Evolutionary conservation across 345 rosid genomes (phyloP), one percentile per base, ranked within the genome.

Genomic region (Eucalyptus marginata): DNA sequence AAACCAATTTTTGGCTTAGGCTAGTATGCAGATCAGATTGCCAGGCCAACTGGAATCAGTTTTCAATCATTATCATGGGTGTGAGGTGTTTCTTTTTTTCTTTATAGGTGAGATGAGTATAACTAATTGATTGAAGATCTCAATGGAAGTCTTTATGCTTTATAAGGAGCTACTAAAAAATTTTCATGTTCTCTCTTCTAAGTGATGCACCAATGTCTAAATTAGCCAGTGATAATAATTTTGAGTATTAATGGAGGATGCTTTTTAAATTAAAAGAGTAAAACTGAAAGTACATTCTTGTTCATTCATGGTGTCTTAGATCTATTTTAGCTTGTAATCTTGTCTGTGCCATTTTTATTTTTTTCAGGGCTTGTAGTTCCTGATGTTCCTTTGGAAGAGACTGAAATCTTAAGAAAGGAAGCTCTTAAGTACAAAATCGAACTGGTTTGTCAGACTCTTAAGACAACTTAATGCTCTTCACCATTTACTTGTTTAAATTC

Each of bases 321-420:
- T 71, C 81, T 71, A 44, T 36, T 20, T 71, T 33, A 33, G 81
- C 40, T 71, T 71, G 81, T 71, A 10, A 71, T 36, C 81, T 17
- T 33, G 25, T 71, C 25, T 18, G 13, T 18, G 25, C 44, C 81
- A 3, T 9, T 8, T 16, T 31, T 68, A 2, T 71, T 76, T 76
- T 76, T 76, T 71, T 71, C 93, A 98, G 99, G 99, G 64, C 98
- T 98, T 92, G 97, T 98, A 81, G 99, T 98, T 87, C 99, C 99
- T 68, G 99, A 98, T 93, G 98, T 98, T 90, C 99, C 99, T 89
- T 90, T 98, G 83, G 99, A 98, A 91, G 99, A 98, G 93, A 95
- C 99, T 64, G 96, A 95, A 89, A 85, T 91, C 90, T 89, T 98
- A 91, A 94, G 97, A 86, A 93, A 87, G 50, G 99, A 94, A 95